Evolutionary conservation across 495 filamentous ascomycete genomes (phyloP), one percentile per base, ranked within the genome.

Genomic region (Parathielavia hyrcaniae): DNA sequence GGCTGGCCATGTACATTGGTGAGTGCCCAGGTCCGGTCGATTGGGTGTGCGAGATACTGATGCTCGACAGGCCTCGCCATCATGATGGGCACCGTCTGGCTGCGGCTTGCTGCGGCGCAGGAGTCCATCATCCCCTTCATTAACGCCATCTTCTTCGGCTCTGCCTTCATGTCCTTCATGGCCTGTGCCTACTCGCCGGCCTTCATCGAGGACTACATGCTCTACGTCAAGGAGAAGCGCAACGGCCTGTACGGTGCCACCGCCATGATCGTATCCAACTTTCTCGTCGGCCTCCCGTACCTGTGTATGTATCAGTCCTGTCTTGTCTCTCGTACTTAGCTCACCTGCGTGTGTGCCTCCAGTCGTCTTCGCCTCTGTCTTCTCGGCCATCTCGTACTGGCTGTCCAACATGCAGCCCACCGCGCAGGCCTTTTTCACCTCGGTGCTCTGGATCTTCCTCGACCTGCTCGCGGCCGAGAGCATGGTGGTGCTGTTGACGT

Each of bases 91-190:
- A 92, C 89, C 1, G 87, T 92, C 22, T 93, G 86, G 86, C 74
- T 92, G 20, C 81, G 88, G 8, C 74, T 93, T 1, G 68, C 76
- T 13, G 74, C 82, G 1, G 65, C 76, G 4, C 87, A 93, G 63
- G 72, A 75, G 9, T 80, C 82, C 55, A 91, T 93, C 61, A 83
- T 88, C 57, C 83, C 89, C 5, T 85, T 88, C 65, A 87, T 82
- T 66, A 93, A 92, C 61, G 86, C 85, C 39, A 89, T 93, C 59
- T 83, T 69, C 20, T 69, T 88, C 68, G 87, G 89, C 16, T 83
- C 79, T 0, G 89, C 88, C 0, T 93, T 93, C 75, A 90, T 93
- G 87, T 88, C 84, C 38, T 93, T 93, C 78, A 93, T 93, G 89
- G 89, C 89, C 1, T 86, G 89, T 0, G 89, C 88, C 8, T 92